Evolutionary conservation across 371 early-diverging fungal genomes (phyloP), one percentile per base, ranked within the genome.

Genomic region (Gilbertella persicaria): DNA sequence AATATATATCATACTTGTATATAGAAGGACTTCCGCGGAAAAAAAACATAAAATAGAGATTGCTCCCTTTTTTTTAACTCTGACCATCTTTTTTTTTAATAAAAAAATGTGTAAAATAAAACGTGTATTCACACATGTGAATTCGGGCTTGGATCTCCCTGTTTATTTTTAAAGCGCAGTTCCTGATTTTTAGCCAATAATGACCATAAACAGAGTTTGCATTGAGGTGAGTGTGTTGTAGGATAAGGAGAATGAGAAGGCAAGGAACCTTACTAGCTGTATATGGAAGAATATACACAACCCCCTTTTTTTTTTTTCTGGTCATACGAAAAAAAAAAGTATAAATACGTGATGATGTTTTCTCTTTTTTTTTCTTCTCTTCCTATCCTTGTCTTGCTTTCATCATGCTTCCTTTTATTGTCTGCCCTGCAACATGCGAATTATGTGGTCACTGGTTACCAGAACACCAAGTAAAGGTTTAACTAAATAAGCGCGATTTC

Each of bases 401-500:
- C 10, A 30, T 42, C 2, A 58, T 58, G 58, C 19, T 50, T 28
- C 58, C 58, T 30, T 39, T 23, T 1, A 45, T 10, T 40, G 21
- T 41, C 2, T 53, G 45, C 35, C 68, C 68, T 50, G 68, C 68
- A 20, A 68, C 68, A 19, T 68, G 68, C 49, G 68, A 68, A 61
- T 45, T 68, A 45, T 68, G 68, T 37, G 68, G 68, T n/a, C 43
- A 60, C 36, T 68, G 68, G 68, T 49, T 68, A 38, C 68, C 68
- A 39, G 28, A 57, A 35, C 68, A 68, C 28, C 16, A 53, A 20
- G 68, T 68, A 68, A 46, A 43, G 14, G 19, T 45, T 30, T 16
- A 26, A 20, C 10, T 23, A 21, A 2, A 12, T 40, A 7, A 29
- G 38, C 49, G 24, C 7, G 9, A 14, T 10, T 14, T 20, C 33